These are phyloP conservation scores for Mollisiaceae sp. DNA, from an alignment of 2,329 filamentous ascomycete genomes.

Conservation along the genomic window DNA sequence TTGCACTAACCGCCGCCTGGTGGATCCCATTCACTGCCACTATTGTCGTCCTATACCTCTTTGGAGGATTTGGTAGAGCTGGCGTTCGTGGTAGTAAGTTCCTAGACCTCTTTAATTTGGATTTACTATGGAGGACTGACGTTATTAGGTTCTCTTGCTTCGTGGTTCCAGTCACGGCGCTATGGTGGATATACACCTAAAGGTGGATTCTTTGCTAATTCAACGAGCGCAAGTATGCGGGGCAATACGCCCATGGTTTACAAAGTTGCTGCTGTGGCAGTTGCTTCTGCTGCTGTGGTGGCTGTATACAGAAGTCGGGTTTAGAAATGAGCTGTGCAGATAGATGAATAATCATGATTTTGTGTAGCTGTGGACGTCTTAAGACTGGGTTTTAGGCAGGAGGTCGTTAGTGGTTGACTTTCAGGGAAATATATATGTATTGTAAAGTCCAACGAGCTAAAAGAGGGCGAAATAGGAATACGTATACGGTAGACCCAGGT, in stretches of 20 bases:
- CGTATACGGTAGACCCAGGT: too few species aligned
- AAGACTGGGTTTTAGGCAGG: too few species aligned
- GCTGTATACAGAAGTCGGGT: conserved; percentile 3
- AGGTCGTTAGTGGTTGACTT: too few species aligned
- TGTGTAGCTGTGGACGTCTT: too few species aligned
- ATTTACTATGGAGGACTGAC: not conserved
- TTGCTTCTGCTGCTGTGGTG: not conserved
- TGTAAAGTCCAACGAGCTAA: too few species aligned
- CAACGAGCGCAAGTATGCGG: conserved; percentile 11
- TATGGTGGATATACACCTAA: conserved; percentile 10
- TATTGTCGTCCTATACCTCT: conserved; percentile 9
- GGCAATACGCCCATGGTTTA: conserved; percentile 11
- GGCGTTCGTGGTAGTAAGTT: conserved; percentile 6
- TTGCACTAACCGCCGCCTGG: not conserved
- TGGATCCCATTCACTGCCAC: conserved; percentile 11
- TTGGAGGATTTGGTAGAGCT: conserved; percentile 9
- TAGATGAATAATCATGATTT: too few species aligned
- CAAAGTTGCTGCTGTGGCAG: conserved; percentile 1
- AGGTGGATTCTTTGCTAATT: conserved; percentile 6
- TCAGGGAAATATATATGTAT: too few species aligned
- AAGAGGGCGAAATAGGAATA: too few species aligned
- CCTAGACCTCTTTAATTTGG: not conserved
- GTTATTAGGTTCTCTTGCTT: conserved; percentile 4
- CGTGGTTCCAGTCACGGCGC: conserved; percentile 1
- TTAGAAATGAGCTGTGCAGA: not conserved